Evolutionary conservation across 2,329 filamentous ascomycete species (phyloP).

Genomic region (Monilinia fructigena): DNA sequence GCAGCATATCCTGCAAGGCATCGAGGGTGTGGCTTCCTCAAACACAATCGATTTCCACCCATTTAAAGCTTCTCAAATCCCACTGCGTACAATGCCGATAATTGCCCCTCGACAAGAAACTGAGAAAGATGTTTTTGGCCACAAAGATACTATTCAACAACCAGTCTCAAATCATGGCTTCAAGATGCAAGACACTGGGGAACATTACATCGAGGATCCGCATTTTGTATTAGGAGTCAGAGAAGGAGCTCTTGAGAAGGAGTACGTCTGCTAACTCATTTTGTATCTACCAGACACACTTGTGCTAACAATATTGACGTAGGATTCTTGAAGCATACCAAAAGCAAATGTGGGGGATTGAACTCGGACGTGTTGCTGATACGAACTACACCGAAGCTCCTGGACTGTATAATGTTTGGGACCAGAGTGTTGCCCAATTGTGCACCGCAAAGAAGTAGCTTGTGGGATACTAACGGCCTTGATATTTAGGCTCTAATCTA

Average conservation of each 20-base stretch:
- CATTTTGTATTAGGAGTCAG: slow-evolving; percentile 32
- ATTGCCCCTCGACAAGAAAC: background rate
- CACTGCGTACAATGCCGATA: background rate
- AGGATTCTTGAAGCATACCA: slow-evolving; percentile 31
- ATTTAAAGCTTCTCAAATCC: too few relatives aligned
- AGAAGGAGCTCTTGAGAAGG: slow-evolving; percentile 26
- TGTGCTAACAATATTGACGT: background rate
- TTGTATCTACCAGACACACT: background rate
- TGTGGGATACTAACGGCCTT: slow-evolving; percentile 18
- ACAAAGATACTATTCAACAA: background rate
- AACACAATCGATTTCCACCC: background rate
- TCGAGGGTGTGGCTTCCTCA: background rate
- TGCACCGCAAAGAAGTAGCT: slow-evolving; percentile 22
- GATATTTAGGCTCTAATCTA: too few relatives aligned
- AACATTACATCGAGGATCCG: slow-evolving; percentile 29
- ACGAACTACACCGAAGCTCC: slow-evolving; percentile 1
- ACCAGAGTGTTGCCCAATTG: slow-evolving; percentile 22
- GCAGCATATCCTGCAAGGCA: background rate
- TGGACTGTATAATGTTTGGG: slow-evolving; percentile 15
- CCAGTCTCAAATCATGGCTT: background rate
- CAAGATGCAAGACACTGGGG: background rate
- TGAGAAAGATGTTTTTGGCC: background rate
- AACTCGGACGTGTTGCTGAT: slow-evolving; percentile 26
- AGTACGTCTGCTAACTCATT: slow-evolving; percentile 26
- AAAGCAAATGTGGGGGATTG: slow-evolving; percentile 29